Conservation (phyloP, 805 yeast genomes). For the Wickerhamiella dianesei region DNA sequence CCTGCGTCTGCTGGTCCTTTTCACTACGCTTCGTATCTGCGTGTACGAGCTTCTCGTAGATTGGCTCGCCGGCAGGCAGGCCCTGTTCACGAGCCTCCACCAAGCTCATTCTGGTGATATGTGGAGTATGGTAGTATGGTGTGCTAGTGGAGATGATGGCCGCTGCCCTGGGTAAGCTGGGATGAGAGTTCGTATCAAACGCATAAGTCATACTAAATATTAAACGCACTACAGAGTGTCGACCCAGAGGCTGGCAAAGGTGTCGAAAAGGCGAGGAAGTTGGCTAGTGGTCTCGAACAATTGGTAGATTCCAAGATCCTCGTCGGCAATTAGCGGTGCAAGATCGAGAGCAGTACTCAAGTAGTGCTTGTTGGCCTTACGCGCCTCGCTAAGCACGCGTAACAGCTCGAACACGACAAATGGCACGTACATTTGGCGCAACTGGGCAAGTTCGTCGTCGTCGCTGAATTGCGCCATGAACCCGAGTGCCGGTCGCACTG, state of each 20-base stretch:
- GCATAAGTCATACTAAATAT: too few relatives aligned
- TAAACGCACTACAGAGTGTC: background rate
- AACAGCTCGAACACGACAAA: slow-evolving; percentile 54
- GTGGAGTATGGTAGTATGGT: background rate
- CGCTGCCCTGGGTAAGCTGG: too few relatives aligned
- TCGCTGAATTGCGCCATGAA: slow-evolving; percentile 3
- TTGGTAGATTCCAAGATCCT: slow-evolving; percentile 43
- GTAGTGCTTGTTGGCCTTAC: slow-evolving; percentile 30
- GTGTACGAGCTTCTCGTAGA: slow-evolving; percentile 12
- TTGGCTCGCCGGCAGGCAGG: slow-evolving; percentile 14
- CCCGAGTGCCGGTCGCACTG: slow-evolving; percentile 7
- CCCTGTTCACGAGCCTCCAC: slow-evolving; percentile 18
- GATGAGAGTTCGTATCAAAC: background rate
- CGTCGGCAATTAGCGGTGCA: slow-evolving; percentile 55
- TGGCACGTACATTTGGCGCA: slow-evolving; percentile 63
- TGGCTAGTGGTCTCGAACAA: slow-evolving; percentile 33
- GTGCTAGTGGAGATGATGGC: background rate
- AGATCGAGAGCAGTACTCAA: slow-evolving; percentile 44
- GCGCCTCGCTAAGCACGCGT: slow-evolving; percentile 37
- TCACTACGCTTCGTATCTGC: slow-evolving; percentile 26
- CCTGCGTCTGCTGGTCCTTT: slow-evolving; percentile 40
- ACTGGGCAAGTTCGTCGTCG: slow-evolving; percentile 32
- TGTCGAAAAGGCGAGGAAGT: background rate
- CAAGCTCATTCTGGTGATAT: slow-evolving; percentile 20
- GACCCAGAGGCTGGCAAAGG: background rate